A percentile compares a stretch with the other conserved stretches of the same genome.
These are phyloP conservation scores for Xylariaceae sp. DNA, from an alignment of 2,329 filamentous ascomycete species.

Conservation along the genomic window DNA sequence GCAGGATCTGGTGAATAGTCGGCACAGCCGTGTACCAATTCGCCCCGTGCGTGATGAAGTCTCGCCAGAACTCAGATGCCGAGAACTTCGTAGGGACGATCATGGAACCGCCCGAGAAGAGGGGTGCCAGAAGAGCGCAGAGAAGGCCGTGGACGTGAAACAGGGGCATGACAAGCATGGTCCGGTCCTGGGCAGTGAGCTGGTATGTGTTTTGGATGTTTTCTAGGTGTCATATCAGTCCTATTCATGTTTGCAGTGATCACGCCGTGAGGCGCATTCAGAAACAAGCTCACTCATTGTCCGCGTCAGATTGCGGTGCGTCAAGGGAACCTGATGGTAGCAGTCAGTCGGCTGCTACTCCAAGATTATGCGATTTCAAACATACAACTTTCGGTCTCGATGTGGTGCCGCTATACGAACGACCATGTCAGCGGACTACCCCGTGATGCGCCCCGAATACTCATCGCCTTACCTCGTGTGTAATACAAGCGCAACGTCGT, in stretches of 20 bases:
- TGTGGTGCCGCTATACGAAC: conserved; percentile 60
- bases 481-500: conserved; percentile 75
- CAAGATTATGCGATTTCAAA: conserved; percentile 16
- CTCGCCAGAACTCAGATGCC: conserved; percentile 73
- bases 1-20: conserved; percentile 84
- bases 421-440: conserved; percentile 23
- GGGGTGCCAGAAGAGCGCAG: conserved; percentile 72
- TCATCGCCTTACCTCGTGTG: conserved; percentile 56
- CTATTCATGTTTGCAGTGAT: neutral
- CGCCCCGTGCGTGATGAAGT: conserved; percentile 67
- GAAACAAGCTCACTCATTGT: conserved; percentile 60
- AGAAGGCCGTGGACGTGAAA: conserved; percentile 90
- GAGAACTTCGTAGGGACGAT: conserved; percentile 77
- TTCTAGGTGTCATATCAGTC: conserved; percentile 35
- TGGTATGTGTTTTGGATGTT: conserved; percentile 77
- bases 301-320: conserved; percentile 72
- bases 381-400: conserved; percentile 76
- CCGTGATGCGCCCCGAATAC: neutral
- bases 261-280: neutral
- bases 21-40: conserved; percentile 95
- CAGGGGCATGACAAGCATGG: conserved; percentile 83
- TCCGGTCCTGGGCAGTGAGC: conserved; percentile 65
- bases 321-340: conserved; percentile 59
- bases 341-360: conserved; percentile 19
- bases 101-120: conserved; percentile 71